These are phyloP conservation scores for Eucalyptus globulus DNA, from an alignment of 345 rosid species.

Conservation along the genomic window DNA sequence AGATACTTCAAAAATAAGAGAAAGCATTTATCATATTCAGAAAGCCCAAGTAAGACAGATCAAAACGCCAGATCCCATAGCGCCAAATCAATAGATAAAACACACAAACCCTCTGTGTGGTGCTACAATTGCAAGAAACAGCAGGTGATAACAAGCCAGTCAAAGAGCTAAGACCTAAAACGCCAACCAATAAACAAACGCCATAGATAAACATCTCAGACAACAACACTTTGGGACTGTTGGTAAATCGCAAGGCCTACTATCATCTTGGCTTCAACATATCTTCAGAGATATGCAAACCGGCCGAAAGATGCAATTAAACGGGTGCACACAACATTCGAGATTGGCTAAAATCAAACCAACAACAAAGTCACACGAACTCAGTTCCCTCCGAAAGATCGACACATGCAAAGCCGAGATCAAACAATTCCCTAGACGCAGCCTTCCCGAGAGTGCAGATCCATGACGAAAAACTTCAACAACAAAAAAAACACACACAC, in stretches of 20 bases:
- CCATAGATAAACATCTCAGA: neutral
- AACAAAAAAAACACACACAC: neutral
- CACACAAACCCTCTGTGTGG: neutral
- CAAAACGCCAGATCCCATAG: neutral
- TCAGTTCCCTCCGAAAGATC: neutral
- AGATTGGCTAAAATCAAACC: neutral
- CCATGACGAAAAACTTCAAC: neutral
- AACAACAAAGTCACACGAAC: neutral
- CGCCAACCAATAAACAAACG: neutral
- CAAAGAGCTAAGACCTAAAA: neutral
- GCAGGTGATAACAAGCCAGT: neutral
- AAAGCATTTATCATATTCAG: neutral
- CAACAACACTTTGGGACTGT: neutral
- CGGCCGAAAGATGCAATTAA: fast-evolving
- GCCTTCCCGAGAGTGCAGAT: neutral
- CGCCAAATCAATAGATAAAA: neutral
- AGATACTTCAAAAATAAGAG: neutral
- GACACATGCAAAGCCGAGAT: neutral
- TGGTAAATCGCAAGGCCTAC: neutral
- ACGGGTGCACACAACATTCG: neutral
- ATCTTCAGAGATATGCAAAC: neutral
- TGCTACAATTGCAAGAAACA: neutral
- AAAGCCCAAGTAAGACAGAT: neutral
- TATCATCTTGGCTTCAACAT: neutral
- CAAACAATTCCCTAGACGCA: neutral